Percentiles rank a stretch among this genome's conserved stretches.
phyloP scores from a whole-genome alignment of 1,139 yeast species.

The Protomyces arabidopsidicola region DNA sequence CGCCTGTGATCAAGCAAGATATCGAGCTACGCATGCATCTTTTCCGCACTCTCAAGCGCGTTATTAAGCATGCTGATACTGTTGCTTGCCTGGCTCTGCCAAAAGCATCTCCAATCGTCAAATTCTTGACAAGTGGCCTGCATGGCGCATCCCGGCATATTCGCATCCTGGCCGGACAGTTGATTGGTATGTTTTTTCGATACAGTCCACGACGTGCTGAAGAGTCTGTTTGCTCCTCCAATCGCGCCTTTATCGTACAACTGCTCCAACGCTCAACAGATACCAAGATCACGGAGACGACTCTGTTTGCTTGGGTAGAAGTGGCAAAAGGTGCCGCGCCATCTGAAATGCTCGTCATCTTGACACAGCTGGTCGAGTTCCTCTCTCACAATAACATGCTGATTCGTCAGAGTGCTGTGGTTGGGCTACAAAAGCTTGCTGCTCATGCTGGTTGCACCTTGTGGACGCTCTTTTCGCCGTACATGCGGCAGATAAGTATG shows the following conservation, averaged over 20 bases:
- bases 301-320: conserved; percentile 57
- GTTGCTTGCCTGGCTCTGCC: background rate
- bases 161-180: conserved; percentile 6
- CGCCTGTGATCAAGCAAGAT: background rate
- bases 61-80: background rate
- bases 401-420: conserved; percentile 52
- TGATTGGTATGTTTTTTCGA: conserved; percentile 1
- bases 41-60: background rate
- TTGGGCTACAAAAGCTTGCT: conserved; percentile 30
- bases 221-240: conserved; percentile 1
- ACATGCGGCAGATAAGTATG: conserved; percentile 46
- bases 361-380: conserved; percentile 56
- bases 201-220: conserved; percentile 6
- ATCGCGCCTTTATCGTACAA: conserved; percentile 23
- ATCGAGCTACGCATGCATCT: background rate
- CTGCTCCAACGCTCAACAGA: conserved; percentile 30
- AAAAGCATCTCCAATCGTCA: background rate
- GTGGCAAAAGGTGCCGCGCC: conserved; percentile 57
- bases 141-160: conserved; percentile 7
- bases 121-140: background rate
- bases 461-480: conserved; percentile 43
- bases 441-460: conserved; percentile 21
- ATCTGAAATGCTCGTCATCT: conserved; percentile 56
- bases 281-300: conserved; percentile 53
- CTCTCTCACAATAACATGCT: conserved; percentile 60